Evolutionary conservation across 2,329 filamentous ascomycete species (phyloP).

Genomic region (Aspergillus sp.): DNA sequence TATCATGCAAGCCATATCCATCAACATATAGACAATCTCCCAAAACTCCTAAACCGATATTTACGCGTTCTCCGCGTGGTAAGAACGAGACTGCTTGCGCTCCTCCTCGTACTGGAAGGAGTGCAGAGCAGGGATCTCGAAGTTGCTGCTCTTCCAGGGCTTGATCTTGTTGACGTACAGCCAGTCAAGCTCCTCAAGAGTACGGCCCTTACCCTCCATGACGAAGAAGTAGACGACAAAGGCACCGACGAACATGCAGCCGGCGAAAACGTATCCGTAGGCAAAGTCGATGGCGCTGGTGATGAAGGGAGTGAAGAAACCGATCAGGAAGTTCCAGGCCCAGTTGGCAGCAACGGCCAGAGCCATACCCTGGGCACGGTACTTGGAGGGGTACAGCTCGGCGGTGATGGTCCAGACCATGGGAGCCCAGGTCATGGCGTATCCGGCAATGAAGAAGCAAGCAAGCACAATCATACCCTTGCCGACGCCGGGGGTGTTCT

Average conservation of each 20-base stretch:
- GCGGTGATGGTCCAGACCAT: slow-evolving; percentile 52
- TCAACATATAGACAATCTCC: background rate
- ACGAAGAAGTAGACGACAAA: slow-evolving; percentile 71
- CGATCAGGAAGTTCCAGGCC: slow-evolving; percentile 70
- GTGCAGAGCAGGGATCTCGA: slow-evolving; percentile 28
- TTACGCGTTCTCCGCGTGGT: slow-evolving; percentile 34
- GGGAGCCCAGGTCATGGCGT: slow-evolving; percentile 69
- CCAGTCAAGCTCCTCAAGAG: slow-evolving; percentile 73
- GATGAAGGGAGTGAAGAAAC: slow-evolving; percentile 79
- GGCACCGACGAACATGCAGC: slow-evolving; percentile 65
- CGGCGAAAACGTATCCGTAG: slow-evolving; percentile 76
- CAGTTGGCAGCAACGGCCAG: slow-evolving; percentile 79
- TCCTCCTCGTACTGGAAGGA: slow-evolving; percentile 20
- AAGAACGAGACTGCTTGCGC: slow-evolving; percentile 25
- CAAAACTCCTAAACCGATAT: background rate
- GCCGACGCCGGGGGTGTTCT: slow-evolving; percentile 52
- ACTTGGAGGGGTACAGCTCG: slow-evolving; percentile 47
- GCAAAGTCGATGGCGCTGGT: slow-evolving; percentile 69
- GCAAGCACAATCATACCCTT: slow-evolving; percentile 71
- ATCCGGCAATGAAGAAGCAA: slow-evolving; percentile 68
- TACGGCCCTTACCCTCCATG: slow-evolving; percentile 70
- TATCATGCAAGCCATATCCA: background rate
- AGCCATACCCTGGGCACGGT: slow-evolving; percentile 73
- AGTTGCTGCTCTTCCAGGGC: slow-evolving; percentile 61
- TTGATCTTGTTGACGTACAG: slow-evolving; percentile 67